Conservation (phyloP, 257 asterid genomes). For the Galeopsis tetrahit region DNA sequence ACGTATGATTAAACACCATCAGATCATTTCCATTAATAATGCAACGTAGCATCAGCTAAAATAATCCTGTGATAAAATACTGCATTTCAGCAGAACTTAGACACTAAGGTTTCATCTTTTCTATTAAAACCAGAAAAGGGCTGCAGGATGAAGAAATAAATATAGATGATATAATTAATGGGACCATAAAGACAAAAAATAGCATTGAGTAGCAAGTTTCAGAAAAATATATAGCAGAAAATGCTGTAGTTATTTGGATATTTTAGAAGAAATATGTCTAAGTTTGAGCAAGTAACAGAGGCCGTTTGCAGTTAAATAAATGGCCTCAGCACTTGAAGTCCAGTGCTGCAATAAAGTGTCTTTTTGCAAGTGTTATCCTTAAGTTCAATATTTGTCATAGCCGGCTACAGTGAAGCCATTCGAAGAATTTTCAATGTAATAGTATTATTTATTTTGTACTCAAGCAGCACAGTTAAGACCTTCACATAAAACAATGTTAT, state of each 20-base stretch:
- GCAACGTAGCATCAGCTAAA: conserved; percentile 7
- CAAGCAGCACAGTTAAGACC: conserved; percentile 14
- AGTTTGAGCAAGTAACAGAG: conserved; percentile 5
- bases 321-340: conserved; percentile 6
- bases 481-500: neutral
- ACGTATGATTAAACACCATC: neutral
- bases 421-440: neutral
- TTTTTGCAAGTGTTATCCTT: neutral
- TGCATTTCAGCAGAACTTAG: neutral
- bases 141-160: conserved; percentile 11
- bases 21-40: conserved; percentile 1
- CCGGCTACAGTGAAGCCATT: neutral
- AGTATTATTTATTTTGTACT: neutral
- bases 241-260: conserved; percentile 6
- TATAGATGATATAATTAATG: neutral
- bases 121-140: neutral
- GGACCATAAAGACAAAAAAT: conserved; percentile 25
- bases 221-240: neutral
- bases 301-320: neutral
- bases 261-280: neutral
- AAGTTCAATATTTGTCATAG: neutral
- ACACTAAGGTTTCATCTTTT: neutral
- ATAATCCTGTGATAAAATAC: neutral
- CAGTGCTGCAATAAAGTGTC: neutral
- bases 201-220: neutral